These are phyloP conservation scores for Trichophyton benhamiae DNA, from an alignment of 2,329 filamentous ascomycete genomes.

Conservation along the genomic window DNA sequence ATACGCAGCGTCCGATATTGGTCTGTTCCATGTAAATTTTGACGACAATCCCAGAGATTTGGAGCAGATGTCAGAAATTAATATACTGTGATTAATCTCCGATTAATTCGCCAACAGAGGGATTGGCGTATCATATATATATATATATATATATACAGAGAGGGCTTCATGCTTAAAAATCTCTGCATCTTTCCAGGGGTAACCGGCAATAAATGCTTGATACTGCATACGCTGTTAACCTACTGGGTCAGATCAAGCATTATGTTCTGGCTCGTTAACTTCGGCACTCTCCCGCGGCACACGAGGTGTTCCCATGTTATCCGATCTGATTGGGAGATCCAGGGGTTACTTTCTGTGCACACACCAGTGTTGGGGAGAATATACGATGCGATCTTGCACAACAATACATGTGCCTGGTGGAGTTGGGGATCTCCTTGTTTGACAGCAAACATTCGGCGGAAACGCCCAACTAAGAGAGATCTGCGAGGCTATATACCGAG, in stretches of 20 bases:
- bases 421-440: conserved; percentile 74
- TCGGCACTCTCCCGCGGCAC: conserved; percentile 73
- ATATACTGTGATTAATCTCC: not conserved
- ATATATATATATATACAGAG: too few relatives aligned
- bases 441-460: conserved; percentile 76
- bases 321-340: conserved; percentile 75
- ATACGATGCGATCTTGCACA: conserved; percentile 80
- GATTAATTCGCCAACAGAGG: not conserved
- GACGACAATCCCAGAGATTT: too few relatives aligned
- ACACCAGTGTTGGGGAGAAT: conserved; percentile 67
- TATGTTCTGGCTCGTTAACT: conserved; percentile 72
- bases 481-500: not conserved
- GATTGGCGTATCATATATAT: too few relatives aligned
- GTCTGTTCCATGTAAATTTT: not conserved
- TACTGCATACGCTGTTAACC: conserved; percentile 46
- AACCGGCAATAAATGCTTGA: conserved; percentile 43
- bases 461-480: conserved; percentile 62
- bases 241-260: conserved; percentile 65
- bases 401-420: conserved; percentile 67
- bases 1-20: too few relatives aligned
- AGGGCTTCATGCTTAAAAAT: conserved; percentile 38
- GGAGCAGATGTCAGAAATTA: not conserved
- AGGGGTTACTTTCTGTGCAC: conserved; percentile 57
- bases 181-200: conserved; percentile 83
- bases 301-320: conserved; percentile 80